Conservation (phyloP, 169 alveolate species). For the Plasmodium adleri region DNA sequence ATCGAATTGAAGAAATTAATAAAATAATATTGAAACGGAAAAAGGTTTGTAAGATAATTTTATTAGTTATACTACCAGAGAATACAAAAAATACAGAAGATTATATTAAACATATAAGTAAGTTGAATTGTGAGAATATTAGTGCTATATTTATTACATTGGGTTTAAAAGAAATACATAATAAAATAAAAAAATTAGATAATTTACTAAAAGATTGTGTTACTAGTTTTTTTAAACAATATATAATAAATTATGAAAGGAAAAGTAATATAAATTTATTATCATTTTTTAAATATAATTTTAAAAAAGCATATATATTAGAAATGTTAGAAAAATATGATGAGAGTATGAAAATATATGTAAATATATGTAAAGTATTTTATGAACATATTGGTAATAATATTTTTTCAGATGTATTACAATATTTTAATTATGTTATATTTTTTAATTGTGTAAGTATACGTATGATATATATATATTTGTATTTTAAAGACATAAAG, state of each 20-base stretch:
- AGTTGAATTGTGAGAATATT: conserved; percentile 55
- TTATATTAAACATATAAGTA: conserved; percentile 51
- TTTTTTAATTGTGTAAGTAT: conserved; percentile 65
- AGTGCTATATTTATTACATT: conserved; percentile 68
- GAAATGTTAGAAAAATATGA: conserved; percentile 72
- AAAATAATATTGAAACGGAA: conserved; percentile 50
- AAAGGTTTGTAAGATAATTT: conserved; percentile 53
- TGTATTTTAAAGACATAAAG: conserved; percentile 59
- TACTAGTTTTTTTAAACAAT: conserved; percentile 63
- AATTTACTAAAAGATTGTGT: conserved; percentile 67
- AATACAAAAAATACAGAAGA: conserved; percentile 57
- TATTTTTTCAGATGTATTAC: conserved; percentile 17
- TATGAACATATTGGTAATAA: conserved; percentile 55
- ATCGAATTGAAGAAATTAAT: conserved; percentile 59
- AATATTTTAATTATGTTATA: conserved; percentile 64
- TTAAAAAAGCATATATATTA: conserved; percentile 68
- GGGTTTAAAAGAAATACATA: conserved; percentile 69
- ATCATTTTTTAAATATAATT: conserved; percentile 58
- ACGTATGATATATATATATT: conserved; percentile 70
- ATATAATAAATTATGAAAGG: conserved; percentile 58
- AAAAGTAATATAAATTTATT: conserved; percentile 40
- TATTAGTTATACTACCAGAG: conserved; percentile 62
- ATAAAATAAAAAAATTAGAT: conserved; percentile 66
- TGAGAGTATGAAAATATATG: conserved; percentile 75
- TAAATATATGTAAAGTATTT: conserved; percentile 64